These are phyloP conservation scores for Globisporangium viniferum DNA, from an alignment of 352 stramenopile genomes.

Conservation along the genomic window DNA sequence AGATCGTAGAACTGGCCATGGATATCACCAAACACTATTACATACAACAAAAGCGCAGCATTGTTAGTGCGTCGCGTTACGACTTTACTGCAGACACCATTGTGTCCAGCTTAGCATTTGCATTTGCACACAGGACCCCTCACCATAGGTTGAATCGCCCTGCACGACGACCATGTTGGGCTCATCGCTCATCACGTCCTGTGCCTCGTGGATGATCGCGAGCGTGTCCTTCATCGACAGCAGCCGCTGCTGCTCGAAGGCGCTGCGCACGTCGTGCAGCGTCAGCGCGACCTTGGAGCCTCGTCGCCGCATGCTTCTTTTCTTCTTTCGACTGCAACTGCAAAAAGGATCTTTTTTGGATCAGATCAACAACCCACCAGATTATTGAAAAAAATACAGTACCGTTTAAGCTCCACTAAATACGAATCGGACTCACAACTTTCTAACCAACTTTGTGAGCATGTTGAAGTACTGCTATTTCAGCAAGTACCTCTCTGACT, in stretches of 20 bases:
- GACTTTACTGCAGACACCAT: slow-evolving; percentile 1
- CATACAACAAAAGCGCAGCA: background rate
- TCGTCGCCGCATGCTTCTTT: slow-evolving; percentile 29
- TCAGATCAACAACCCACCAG: background rate
- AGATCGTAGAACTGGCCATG: slow-evolving; percentile 83
- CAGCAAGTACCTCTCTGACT: background rate
- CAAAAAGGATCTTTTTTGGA: background rate
- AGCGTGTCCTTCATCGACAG: slow-evolving; percentile 60
- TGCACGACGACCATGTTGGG: slow-evolving; percentile 56
- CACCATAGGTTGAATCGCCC: slow-evolving; percentile 30
- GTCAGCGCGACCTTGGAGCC: slow-evolving; percentile 35
- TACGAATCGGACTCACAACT: background rate
- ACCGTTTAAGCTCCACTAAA: background rate
- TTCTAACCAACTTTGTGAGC: background rate
- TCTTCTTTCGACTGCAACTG: background rate
- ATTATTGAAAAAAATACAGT: background rate
- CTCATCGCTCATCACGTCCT: slow-evolving; percentile 56
- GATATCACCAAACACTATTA: slow-evolving; percentile 73
- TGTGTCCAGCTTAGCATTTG: slow-evolving; percentile 8
- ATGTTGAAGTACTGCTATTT: background rate
- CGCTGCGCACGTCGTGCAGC: slow-evolving; percentile 31
- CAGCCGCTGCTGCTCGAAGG: slow-evolving; percentile 61
- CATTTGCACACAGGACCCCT: background rate
- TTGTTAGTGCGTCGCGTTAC: background rate
- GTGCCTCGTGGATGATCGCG: slow-evolving; percentile 61